phyloP scores from a whole-genome alignment of 2,329 filamentous ascomycete genomes.

The Metarhizium album region DNA sequence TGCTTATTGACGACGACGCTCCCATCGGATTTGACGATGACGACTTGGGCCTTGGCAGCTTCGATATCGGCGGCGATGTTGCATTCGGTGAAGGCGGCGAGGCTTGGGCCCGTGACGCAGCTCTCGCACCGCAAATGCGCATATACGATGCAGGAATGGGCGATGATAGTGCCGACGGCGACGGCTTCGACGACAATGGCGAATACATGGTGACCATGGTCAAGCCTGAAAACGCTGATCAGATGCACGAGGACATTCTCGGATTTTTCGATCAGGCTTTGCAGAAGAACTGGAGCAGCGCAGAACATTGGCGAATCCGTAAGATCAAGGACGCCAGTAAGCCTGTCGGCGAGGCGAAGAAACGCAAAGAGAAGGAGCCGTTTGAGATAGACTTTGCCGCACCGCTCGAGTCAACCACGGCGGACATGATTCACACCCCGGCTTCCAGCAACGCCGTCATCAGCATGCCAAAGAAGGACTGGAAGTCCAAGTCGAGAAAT shows the following conservation, averaged over 20 bases:
- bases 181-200: slow-evolving; percentile 43
- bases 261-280: slow-evolving; percentile 95
- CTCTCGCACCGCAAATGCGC: slow-evolving; percentile 74
- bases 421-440: slow-evolving; percentile 70
- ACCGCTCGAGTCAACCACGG: slow-evolving; percentile 58
- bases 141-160: slow-evolving; percentile 58
- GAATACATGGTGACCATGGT: slow-evolving; percentile 74
- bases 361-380: slow-evolving; percentile 88
- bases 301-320: slow-evolving; percentile 97
- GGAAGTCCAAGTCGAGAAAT: slow-evolving; percentile 89
- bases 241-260: slow-evolving; percentile 84
- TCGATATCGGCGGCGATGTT: slow-evolving; percentile 60
- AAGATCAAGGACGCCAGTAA: slow-evolving; percentile 76
- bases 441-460: slow-evolving; percentile 74
- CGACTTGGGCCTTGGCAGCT: slow-evolving; percentile 61
- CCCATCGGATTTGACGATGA: slow-evolving; percentile 63
- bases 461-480: slow-evolving; percentile 82
- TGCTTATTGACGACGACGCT: slow-evolving; percentile 81
- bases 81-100: slow-evolving; percentile 95
- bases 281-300: slow-evolving; percentile 94
- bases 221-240: slow-evolving; percentile 52
- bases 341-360: slow-evolving; percentile 46
- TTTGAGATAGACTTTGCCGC: slow-evolving; percentile 88
- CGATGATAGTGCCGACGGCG: slow-evolving; percentile 35
- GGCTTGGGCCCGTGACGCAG: slow-evolving; percentile 86